Conservation (phyloP, 345 rosid genomes). For the Hypericum androsaemum region DNA sequence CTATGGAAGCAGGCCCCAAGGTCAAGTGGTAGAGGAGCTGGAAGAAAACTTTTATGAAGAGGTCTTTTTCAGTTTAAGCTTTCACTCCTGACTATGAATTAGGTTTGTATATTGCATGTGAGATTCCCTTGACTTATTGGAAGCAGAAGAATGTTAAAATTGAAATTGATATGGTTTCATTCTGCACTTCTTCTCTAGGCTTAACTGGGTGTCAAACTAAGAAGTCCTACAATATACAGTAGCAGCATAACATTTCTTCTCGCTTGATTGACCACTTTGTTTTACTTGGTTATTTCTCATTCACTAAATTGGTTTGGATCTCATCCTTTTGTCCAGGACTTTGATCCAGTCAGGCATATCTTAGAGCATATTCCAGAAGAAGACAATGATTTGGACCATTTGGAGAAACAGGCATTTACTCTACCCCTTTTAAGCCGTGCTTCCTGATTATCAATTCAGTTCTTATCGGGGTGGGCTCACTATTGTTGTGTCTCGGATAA, state of each 20-base stretch:
- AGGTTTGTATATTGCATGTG: neutral
- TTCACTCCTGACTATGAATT: neutral
- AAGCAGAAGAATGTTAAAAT: too few relatives aligned
- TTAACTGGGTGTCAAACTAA: too few relatives aligned
- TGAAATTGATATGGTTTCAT: too few relatives aligned
- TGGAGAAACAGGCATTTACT: conserved; percentile 75
- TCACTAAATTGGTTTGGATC: conserved; percentile 2
- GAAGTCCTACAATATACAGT: too few relatives aligned
- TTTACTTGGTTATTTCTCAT: conserved; percentile 5
- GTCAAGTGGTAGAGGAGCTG: conserved; percentile 46
- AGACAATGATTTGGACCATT: conserved; percentile 53
- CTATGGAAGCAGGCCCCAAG: conserved; percentile 61
- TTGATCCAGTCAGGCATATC: conserved; percentile 78
- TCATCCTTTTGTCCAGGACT: conserved; percentile 43
- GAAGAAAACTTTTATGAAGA: conserved; percentile 83
- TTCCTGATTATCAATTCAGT: too few relatives aligned
- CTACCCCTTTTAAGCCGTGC: neutral
- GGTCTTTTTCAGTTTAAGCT: conserved; percentile 28
- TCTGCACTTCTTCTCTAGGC: too few relatives aligned
- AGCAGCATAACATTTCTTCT: too few relatives aligned
- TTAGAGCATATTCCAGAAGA: conserved; percentile 69
- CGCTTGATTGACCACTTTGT: too few relatives aligned
- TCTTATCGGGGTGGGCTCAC: too few relatives aligned
- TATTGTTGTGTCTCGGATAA: too few relatives aligned
- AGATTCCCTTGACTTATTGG: neutral